phyloP scores from a whole-genome alignment of 2,329 filamentous ascomycete genomes.

The Calonectria naviculata region DNA sequence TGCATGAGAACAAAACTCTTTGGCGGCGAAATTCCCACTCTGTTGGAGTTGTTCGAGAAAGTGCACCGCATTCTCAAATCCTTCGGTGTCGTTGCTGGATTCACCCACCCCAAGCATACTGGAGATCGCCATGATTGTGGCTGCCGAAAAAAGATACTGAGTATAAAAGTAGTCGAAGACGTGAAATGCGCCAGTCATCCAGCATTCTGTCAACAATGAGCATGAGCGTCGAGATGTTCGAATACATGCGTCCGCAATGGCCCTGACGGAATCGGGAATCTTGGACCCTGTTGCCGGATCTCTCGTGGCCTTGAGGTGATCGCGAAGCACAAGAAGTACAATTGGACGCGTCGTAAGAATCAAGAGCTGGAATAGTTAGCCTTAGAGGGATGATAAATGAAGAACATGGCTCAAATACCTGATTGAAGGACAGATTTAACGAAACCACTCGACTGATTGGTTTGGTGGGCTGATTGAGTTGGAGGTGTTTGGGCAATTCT shows the following conservation, averaged over 20 bases:
- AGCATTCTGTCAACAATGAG: neutral
- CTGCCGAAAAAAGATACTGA: conserved; percentile 27
- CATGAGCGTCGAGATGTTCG: conserved; percentile 22
- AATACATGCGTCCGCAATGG: conserved; percentile 21
- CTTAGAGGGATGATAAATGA: rapidly evolving
- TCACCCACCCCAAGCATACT: neutral
- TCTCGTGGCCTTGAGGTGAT: neutral
- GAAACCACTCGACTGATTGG: neutral
- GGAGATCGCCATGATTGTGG: conserved; percentile 23
- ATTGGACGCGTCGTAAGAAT: conserved; percentile 9
- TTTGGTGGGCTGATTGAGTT: neutral
- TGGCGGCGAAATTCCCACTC: conserved; percentile 14
- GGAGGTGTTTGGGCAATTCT: conserved; percentile 5
- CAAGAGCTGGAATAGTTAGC: neutral
- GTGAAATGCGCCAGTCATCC: conserved; percentile 22
- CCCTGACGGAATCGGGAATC: neutral
- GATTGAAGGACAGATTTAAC: conserved; percentile 9
- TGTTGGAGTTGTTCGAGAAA: conserved; percentile 16
- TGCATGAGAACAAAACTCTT: neutral
- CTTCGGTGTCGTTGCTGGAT: neutral
- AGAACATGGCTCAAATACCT: neutral
- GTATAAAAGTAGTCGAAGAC: conserved; percentile 26
- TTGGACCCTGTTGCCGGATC: neutral
- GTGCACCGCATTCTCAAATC: conserved; percentile 7
- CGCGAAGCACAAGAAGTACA: neutral